These are phyloP conservation scores for Talaromyces thailandensis DNA, from an alignment of 495 filamentous ascomycete species.

Conservation along the genomic window DNA sequence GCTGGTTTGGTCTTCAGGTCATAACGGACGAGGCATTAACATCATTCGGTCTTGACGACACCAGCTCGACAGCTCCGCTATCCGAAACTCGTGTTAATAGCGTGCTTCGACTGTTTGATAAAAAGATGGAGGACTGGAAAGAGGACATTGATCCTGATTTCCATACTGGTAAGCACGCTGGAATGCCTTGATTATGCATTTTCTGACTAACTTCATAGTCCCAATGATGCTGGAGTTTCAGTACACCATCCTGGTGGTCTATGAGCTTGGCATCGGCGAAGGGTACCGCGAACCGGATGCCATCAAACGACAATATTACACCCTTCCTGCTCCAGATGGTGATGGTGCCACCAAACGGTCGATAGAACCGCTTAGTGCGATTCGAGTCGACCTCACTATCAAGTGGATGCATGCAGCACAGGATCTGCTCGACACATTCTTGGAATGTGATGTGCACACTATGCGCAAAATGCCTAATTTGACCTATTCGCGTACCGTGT, in stretches of 20 bases:
- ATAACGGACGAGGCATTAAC: conserved; percentile 40
- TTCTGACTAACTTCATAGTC: conserved; percentile 12
- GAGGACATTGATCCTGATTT: conserved; percentile 27
- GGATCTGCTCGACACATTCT: conserved; percentile 34
- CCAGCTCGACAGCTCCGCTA: conserved; percentile 27
- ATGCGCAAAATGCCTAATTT: conserved; percentile 38
- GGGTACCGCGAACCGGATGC: conserved; percentile 43
- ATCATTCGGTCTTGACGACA: conserved; percentile 43
- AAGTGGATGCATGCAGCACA: conserved; percentile 43
- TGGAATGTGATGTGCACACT: conserved; percentile 27
- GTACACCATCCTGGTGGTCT: conserved; percentile 35
- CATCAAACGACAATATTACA: conserved; percentile 27
- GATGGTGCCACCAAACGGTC: conserved; percentile 15
- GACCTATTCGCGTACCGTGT: conserved; percentile 34
- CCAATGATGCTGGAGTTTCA: conserved; percentile 38
- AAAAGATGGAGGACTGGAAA: conserved; percentile 35
- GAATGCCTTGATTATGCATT: not conserved
- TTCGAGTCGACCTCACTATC: conserved; percentile 39
- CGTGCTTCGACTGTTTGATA: conserved; percentile 40
- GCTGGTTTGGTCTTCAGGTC: conserved; percentile 36
- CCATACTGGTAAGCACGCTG: conserved; percentile 24
- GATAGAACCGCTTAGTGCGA: conserved; percentile 23
- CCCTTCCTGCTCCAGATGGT: conserved; percentile 27
- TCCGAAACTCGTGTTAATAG: conserved; percentile 37
- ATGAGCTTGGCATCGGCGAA: conserved; percentile 41